A percentile compares a stretch with the other conserved stretches of the same genome.
Evolutionary conservation across 306 rosid species (phyloP).

Genomic region (Dryas alaskensis): DNA sequence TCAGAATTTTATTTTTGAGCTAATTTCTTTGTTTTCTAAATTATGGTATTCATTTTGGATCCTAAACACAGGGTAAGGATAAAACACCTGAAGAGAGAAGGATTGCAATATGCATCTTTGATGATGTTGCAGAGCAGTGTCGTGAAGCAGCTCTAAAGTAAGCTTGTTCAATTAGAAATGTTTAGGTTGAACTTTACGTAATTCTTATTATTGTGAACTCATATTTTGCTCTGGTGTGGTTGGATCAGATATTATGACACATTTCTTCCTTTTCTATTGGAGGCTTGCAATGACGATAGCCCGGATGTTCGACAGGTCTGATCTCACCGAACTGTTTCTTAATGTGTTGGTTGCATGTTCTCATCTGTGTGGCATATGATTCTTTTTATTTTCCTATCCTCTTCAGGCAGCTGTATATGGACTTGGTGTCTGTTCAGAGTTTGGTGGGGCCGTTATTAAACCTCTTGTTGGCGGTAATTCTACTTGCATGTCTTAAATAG

Average conservation of each 20-base stretch:
- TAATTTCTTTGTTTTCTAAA: not conserved
- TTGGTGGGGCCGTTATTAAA: conserved; percentile 80
- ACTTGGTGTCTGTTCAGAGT: conserved; percentile 97
- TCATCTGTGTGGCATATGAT: not conserved
- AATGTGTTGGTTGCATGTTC: conserved; percentile 6
- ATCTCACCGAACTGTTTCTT: conserved; percentile 10
- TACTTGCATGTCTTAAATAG: conserved; percentile 13
- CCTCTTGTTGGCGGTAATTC: conserved; percentile 80
- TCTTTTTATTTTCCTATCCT: conserved; percentile 18
- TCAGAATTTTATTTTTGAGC: conserved; percentile 4
- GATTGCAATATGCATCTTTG: conserved; percentile 97
- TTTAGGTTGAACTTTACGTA: not conserved
- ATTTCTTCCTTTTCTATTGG: conserved; percentile 89
- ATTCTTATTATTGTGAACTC: conserved; percentile 12
- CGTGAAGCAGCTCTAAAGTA: conserved; percentile 95
- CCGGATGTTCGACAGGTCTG: conserved; percentile 97
- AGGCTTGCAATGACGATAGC: conserved; percentile 94
- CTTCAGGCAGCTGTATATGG: conserved; percentile 96
- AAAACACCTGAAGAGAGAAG: conserved; percentile 97
- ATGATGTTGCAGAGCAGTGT: conserved; percentile 97
- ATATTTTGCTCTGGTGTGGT: conserved; percentile 19
- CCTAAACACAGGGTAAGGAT: conserved; percentile 74
- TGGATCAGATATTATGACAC: conserved; percentile 84
- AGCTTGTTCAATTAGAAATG: conserved; percentile 11
- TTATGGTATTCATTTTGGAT: not conserved